Conservation (phyloP, 1,284 basidiomycete species). For the Irpex sp. region DNA sequence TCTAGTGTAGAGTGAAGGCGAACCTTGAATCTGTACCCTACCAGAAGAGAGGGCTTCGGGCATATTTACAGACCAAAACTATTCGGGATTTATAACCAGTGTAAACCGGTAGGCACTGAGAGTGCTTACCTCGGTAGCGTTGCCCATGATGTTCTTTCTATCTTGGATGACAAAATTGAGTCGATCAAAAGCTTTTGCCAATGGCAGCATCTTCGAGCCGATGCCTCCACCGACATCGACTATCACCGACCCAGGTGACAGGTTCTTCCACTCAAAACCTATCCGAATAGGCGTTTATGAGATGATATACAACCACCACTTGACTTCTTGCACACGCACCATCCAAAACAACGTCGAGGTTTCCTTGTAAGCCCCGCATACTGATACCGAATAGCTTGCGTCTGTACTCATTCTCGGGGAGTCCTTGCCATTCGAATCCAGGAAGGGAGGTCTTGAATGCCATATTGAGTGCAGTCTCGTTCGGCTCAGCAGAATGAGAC, state of each 20-base stretch:
- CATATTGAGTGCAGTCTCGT: conserved; percentile 26
- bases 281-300: conserved; percentile 38
- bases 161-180: conserved; percentile 21
- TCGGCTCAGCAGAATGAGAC: conserved; percentile 25
- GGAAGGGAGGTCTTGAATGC: conserved; percentile 24
- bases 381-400: conserved; percentile 51
- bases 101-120: neutral
- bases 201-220: conserved; percentile 19
- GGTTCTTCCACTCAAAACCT: conserved; percentile 15
- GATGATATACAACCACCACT: too few species aligned
- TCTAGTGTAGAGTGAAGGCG: too few species aligned
- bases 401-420: conserved; percentile 23
- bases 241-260: conserved; percentile 10
- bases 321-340: too few species aligned
- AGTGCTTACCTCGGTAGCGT: conserved; percentile 14
- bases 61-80: conserved; percentile 8
- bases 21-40: conserved; percentile 7
- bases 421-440: conserved; percentile 28
- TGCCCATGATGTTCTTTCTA: conserved; percentile 10
- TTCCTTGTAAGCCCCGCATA: conserved; percentile 41
- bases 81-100: neutral
- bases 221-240: conserved; percentile 24
- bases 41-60: conserved; percentile 4
- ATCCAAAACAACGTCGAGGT: too few species aligned
- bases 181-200: conserved; percentile 20